phyloP scores from a whole-genome alignment of 345 rosid genomes.

The Lepidium aucheri region DNA sequence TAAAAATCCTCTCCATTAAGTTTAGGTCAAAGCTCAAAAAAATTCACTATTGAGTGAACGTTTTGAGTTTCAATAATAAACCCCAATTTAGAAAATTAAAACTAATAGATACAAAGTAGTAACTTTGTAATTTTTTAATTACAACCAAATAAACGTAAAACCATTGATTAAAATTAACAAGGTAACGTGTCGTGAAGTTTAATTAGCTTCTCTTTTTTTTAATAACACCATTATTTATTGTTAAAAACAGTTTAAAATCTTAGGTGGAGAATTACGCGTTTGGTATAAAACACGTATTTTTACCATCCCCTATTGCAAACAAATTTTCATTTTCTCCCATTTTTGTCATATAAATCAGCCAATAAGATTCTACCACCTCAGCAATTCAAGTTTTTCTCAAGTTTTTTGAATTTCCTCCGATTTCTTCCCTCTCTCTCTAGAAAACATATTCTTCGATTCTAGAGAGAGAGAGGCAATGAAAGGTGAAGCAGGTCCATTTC shows the following conservation, averaged over 20 bases:
- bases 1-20: no score
- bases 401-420: not conserved
- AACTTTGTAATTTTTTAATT: not conserved
- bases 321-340: not conserved
- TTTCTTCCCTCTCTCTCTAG: not conserved
- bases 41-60: not conserved
- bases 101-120: not conserved
- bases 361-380: constrained; percentile 6
- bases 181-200: not conserved
- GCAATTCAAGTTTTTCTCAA: not conserved
- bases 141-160: not conserved
- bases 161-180: no score
- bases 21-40: not conserved
- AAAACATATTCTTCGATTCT: not conserved
- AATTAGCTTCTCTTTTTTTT: not conserved
- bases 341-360: not conserved
- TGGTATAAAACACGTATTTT: not conserved
- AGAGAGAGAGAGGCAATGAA: not conserved
- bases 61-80: not conserved
- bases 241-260: constrained; percentile 1
- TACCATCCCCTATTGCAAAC: not conserved
- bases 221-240: not conserved
- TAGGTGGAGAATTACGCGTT: constrained; percentile 1
- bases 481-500: constrained; percentile 46
- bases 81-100: not conserved